Evolutionary conservation across 2,329 filamentous ascomycete genomes (phyloP).

Genomic region (Monilinia vaccinii-corymbosi): DNA sequence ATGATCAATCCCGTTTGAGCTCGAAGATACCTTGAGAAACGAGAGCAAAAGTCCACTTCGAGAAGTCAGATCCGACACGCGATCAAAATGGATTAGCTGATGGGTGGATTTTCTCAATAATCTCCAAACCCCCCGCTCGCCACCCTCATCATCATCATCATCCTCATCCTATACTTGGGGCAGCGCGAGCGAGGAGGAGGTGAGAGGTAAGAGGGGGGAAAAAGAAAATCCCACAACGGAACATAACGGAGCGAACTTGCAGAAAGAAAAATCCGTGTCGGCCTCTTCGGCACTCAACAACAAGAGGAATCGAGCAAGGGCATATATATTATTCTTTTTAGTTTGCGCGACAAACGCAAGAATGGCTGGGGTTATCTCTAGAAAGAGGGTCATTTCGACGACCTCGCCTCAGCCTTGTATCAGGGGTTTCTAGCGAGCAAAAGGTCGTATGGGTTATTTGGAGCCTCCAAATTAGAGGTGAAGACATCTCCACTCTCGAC

Average conservation of each 20-base stretch:
- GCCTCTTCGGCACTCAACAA: not conserved
- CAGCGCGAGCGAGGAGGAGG: too few species aligned
- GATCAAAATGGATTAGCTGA: not conserved
- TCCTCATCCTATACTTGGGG: too few species aligned
- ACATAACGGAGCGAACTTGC: too few species aligned
- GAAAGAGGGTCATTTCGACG: not conserved
- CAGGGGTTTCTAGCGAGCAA: conserved; percentile 6
- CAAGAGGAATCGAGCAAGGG: not conserved
- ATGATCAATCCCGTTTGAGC: not conserved
- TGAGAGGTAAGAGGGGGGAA: too few species aligned
- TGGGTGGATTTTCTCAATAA: not conserved
- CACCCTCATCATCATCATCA: too few species aligned
- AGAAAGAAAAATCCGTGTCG: not conserved
- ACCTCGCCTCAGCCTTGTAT: conserved; percentile 5
- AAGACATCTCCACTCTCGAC: not conserved
- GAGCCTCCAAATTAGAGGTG: too few species aligned
- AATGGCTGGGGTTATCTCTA: not conserved
- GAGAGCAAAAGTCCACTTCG: not conserved
- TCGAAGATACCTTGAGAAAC: not conserved
- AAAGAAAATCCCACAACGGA: too few species aligned
- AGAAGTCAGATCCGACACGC: not conserved
- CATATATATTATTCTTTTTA: conserved; percentile 3
- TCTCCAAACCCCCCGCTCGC: not conserved
- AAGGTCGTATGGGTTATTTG: conserved; percentile 1
- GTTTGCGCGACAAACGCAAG: conserved; percentile 9